Evolutionary conservation across 805 yeast genomes (phyloP).

Genomic region (Saturnispora bothae): DNA sequence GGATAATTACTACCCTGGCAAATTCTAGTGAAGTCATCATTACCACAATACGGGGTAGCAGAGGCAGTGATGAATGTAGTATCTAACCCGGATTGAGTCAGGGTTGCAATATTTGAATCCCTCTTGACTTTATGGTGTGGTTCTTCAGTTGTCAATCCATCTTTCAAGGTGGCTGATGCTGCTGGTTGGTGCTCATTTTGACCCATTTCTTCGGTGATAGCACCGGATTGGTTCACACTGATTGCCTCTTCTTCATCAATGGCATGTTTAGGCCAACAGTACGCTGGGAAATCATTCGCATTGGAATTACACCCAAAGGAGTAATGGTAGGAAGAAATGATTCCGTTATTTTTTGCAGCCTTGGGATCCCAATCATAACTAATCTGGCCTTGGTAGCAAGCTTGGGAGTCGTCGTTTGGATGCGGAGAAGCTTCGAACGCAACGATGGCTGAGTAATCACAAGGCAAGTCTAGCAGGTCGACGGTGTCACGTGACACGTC

Average conservation of each 20-base stretch:
- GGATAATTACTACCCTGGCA: slow-evolving; percentile 9
- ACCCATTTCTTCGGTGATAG: too few species aligned
- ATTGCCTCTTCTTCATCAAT: not conserved
- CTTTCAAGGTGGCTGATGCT: too few species aligned
- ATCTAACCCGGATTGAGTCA: not conserved
- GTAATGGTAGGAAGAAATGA: not conserved
- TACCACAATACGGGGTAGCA: slow-evolving; percentile 5
- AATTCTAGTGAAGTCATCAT: slow-evolving; percentile 1
- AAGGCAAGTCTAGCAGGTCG: not conserved
- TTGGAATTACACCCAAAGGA: not conserved
- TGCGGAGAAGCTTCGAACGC: not conserved
- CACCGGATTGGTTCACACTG: not conserved
- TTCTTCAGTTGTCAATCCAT: too few species aligned
- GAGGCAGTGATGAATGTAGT: slow-evolving; percentile 1
- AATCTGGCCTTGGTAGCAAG: not conserved
- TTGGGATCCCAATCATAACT: not conserved
- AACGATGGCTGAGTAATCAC: not conserved
- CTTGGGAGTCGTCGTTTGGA: not conserved
- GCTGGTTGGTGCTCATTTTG: too few species aligned
- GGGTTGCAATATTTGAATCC: too few species aligned
- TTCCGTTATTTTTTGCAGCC: not conserved
- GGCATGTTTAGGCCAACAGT: not conserved
- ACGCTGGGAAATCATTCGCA: not conserved
- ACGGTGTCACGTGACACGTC: not conserved
- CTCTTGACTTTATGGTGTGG: too few species aligned